These are phyloP conservation scores for Clarireedia hainanense DNA, from an alignment of 2,329 filamentous ascomycete species.

Conservation along the genomic window DNA sequence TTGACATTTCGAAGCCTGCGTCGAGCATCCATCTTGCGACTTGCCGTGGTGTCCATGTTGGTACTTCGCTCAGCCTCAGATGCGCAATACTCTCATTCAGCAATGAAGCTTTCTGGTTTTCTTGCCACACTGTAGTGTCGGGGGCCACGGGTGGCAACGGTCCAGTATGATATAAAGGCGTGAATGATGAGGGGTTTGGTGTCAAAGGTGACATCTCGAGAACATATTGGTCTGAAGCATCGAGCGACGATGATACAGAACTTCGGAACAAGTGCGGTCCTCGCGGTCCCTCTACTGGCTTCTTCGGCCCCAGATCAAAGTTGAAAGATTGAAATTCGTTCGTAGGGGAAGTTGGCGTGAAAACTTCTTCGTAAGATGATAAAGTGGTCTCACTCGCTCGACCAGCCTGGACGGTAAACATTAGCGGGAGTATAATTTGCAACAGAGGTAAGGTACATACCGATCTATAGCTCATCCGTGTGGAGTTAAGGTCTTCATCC, in stretches of 20 bases:
- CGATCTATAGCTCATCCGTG: slow-evolving; percentile 61
- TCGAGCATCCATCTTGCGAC: slow-evolving; percentile 83
- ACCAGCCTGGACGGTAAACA: slow-evolving; percentile 42
- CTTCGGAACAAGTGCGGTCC: slow-evolving; percentile 82
- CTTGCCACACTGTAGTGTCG: not conserved
- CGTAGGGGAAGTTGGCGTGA: slow-evolving; percentile 61
- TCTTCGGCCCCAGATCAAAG: slow-evolving; percentile 47
- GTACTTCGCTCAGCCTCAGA: slow-evolving; percentile 51
- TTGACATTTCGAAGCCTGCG: slow-evolving; percentile 65
- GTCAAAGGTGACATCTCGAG: slow-evolving; percentile 69
- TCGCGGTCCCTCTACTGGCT: slow-evolving; percentile 68
- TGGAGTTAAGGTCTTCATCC: slow-evolving; percentile 46
- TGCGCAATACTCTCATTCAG: slow-evolving; percentile 45
- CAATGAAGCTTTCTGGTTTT: not conserved
- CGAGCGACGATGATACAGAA: slow-evolving; percentile 50
- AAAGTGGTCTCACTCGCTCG: slow-evolving; percentile 77
- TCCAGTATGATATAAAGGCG: slow-evolving; percentile 21
- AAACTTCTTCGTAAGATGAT: slow-evolving; percentile 77
- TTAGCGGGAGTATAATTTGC: slow-evolving; percentile 14
- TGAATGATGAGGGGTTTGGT: slow-evolving; percentile 45
- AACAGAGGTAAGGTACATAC: slow-evolving; percentile 40
- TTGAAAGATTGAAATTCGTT: slow-evolving; percentile 53
- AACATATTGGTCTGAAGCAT: slow-evolving; percentile 42
- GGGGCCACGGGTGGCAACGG: slow-evolving; percentile 9
- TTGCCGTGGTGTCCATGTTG: slow-evolving; percentile 64